A percentile compares a stretch with the other conserved stretches of the same genome.
Conservation (phyloP, 2,329 filamentous ascomycete genomes). For the Fusarium mexicanum region DNA sequence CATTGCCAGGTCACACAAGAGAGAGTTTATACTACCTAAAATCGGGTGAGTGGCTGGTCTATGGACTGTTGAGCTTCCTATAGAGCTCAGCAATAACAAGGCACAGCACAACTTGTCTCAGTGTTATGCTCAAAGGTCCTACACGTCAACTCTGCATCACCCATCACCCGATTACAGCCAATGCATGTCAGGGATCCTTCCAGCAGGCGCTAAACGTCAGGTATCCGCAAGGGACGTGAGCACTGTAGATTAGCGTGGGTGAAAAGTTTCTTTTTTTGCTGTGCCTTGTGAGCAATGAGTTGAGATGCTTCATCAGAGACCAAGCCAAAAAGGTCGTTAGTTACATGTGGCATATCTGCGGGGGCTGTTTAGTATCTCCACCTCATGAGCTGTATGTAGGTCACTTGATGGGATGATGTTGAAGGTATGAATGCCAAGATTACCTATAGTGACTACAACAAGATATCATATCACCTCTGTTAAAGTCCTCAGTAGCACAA, state of each 20-base stretch:
- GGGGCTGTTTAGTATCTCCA: constrained; percentile 15
- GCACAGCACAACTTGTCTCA: neutral
- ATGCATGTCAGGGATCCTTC: constrained; percentile 12
- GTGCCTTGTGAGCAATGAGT: constrained; percentile 21
- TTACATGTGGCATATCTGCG: constrained; percentile 17
- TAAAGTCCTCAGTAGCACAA: neutral
- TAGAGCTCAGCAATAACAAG: neutral
- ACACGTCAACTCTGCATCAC: constrained; percentile 33
- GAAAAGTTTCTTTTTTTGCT: constrained; percentile 32
- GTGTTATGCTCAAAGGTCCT: neutral
- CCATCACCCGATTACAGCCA: constrained; percentile 18
- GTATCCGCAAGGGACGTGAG: constrained; percentile 29
- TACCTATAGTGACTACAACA: neutral
- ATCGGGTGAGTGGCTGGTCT: neutral
- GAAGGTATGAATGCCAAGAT: neutral
- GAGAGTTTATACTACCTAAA: neutral
- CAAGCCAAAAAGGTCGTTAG: constrained; percentile 34
- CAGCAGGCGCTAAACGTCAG: constrained; percentile 20
- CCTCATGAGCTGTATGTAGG: neutral
- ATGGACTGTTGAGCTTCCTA: neutral
- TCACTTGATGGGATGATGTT: neutral
- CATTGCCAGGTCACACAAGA: constrained; percentile 36
- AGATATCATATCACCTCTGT: neutral
- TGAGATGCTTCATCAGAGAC: constrained; percentile 23
- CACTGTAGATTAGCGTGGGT: constrained; percentile 27